A percentile compares a stretch with the other conserved stretches of the same genome.
Evolutionary conservation across 169 alveolate genomes (phyloP).

Genomic region (Cryptosporidium sp.): DNA sequence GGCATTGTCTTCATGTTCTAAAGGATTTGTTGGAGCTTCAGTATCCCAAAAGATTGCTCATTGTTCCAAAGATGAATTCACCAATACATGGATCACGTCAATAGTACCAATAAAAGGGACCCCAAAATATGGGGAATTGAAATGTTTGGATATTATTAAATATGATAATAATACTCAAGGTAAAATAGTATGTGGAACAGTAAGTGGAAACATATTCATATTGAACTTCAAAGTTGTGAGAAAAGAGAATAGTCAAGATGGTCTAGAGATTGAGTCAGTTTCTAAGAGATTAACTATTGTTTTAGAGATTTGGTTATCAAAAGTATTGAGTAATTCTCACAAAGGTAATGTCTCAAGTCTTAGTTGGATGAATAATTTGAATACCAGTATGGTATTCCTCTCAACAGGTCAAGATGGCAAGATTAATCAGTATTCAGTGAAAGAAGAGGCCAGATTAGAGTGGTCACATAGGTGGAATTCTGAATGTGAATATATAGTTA

Average conservation of each 20-base stretch:
- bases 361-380: constrained; percentile 13
- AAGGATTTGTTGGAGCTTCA: constrained; percentile 60
- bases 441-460: background rate
- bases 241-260: background rate
- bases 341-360: constrained; percentile 60
- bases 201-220: constrained; percentile 30
- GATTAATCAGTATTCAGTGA: constrained; percentile 22
- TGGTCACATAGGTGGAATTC: constrained; percentile 51
- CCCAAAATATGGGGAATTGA: constrained; percentile 67
- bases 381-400: background rate
- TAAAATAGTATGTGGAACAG: constrained; percentile 61
- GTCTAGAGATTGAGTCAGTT: background rate
- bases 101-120: constrained; percentile 21
- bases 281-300: background rate
- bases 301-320: constrained; percentile 1
- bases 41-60: background rate
- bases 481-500: constrained; percentile 50
- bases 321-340: constrained; percentile 13
- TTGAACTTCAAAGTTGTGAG: background rate
- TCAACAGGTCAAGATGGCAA: constrained; percentile 71
- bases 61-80: background rate
- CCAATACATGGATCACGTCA: background rate
- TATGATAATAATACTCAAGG: background rate
- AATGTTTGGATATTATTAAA: constrained; percentile 28
- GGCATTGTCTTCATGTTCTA: constrained; percentile 35